Evolutionary conservation across 495 filamentous ascomycete species (phyloP).

Genomic region (Aspergillus haitiensis): DNA sequence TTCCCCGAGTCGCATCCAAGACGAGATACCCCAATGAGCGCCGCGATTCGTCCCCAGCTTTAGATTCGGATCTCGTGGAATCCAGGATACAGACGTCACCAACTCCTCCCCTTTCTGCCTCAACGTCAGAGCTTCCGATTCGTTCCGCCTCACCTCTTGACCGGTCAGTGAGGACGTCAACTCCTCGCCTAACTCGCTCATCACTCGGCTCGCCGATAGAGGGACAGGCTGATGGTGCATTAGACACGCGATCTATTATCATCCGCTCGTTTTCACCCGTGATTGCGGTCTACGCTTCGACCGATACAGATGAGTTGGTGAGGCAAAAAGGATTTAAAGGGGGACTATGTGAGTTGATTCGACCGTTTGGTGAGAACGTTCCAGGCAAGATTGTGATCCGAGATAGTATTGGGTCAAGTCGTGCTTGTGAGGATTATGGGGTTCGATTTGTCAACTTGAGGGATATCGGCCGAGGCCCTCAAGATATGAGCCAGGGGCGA

Average conservation of each 20-base stretch:
- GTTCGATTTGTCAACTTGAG: conserved; percentile 71
- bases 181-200: conserved; percentile 56
- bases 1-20: conserved; percentile 54
- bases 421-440: conserved; percentile 84
- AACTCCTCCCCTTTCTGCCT: conserved; percentile 37
- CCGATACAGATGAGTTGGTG: conserved; percentile 78
- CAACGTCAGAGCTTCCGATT: conserved; percentile 41
- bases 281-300: conserved; percentile 77
- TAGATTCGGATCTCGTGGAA: conserved; percentile 52
- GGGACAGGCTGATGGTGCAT: conserved; percentile 49
- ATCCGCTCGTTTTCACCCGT: conserved; percentile 83
- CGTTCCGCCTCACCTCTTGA: conserved; percentile 53
- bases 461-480: conserved; percentile 23
- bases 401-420: conserved; percentile 81
- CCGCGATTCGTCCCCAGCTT: conserved; percentile 39
- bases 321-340: conserved; percentile 80
- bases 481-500: conserved; percentile 26
- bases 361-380: conserved; percentile 89
- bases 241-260: conserved; percentile 72
- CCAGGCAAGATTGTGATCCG: conserved; percentile 85
- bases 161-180: conserved; percentile 62
- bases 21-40: conserved; percentile 44
- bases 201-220: conserved; percentile 55
- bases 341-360: conserved; percentile 78
- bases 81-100: conserved; percentile 54